phyloP scores from a whole-genome alignment of 2,329 filamentous ascomycete species.

The Dothidotthia symphoricarpi region DNA sequence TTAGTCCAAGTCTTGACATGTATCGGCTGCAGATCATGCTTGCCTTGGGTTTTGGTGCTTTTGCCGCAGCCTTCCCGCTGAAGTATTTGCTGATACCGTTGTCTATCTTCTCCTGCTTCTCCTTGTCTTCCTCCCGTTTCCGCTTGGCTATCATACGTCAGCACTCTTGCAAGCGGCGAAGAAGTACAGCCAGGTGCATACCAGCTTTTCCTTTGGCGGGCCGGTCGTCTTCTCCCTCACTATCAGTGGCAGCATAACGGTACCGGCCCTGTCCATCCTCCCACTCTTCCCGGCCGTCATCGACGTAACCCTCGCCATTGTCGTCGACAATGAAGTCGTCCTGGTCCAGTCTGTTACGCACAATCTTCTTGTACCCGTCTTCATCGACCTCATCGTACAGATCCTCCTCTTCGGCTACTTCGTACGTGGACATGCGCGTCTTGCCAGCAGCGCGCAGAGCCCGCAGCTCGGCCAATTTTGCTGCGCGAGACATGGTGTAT shows the following conservation, averaged over 20 bases:
- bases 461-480: conserved; percentile 67
- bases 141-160: conserved; percentile 65
- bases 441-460: conserved; percentile 86
- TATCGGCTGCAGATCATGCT: conserved; percentile 7
- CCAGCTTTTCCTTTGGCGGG: conserved; percentile 60
- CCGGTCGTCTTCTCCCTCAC: conserved; percentile 71
- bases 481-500: conserved; percentile 37
- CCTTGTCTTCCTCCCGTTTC: conserved; percentile 81
- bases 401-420: conserved; percentile 78
- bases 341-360: conserved; percentile 81
- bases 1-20: conserved; percentile 16
- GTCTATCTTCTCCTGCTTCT: conserved; percentile 82
- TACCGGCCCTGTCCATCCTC: conserved; percentile 69
- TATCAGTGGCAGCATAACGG: conserved; percentile 62
- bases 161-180: conserved; percentile 5
- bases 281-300: conserved; percentile 79
- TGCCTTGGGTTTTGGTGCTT: conserved; percentile 79
- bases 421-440: conserved; percentile 82
- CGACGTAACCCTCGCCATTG: conserved; percentile 93
- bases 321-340: conserved; percentile 99
- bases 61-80: conserved; percentile 65
- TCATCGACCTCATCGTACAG: conserved; percentile 97
- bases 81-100: conserved; percentile 95
- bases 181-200: conserved; percentile 27
- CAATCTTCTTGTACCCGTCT: conserved; percentile 94